Evolutionary conservation across 1,139 yeast genomes (phyloP).

Genomic region (Sugiyamaella grinbergsii): DNA sequence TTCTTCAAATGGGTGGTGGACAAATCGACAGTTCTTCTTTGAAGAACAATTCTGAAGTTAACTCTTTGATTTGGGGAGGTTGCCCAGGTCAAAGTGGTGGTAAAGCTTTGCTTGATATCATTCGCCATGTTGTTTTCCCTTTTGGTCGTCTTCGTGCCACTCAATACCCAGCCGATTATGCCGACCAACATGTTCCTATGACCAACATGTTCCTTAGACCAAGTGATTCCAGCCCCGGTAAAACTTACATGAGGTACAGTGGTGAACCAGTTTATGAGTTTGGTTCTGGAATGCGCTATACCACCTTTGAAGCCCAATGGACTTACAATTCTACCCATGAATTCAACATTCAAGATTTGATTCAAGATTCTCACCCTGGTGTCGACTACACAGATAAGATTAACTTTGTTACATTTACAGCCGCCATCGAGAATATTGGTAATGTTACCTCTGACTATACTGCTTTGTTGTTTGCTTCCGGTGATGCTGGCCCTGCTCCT

Average conservation of each 20-base stretch:
- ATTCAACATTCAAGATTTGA: conserved; percentile 16
- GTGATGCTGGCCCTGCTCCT: conserved; percentile 26
- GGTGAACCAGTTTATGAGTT: conserved; percentile 22
- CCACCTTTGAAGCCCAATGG: conserved; percentile 19
- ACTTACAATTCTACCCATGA: conserved; percentile 2
- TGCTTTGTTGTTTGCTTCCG: conserved; percentile 22
- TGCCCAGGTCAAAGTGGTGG: conserved; percentile 28
- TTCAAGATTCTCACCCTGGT: conserved; percentile 13
- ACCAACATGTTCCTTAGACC: conserved; percentile 26
- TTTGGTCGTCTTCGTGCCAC: conserved; percentile 24
- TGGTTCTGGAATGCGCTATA: conserved; percentile 26
- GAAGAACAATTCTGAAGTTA: conserved; percentile 19
- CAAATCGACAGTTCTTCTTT: conserved; percentile 25
- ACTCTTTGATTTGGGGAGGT: conserved; percentile 26
- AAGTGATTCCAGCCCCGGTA: conserved; percentile 23
- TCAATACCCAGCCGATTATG: conserved; percentile 26
- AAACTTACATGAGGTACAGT: conserved; percentile 26
- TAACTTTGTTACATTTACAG: conserved; percentile 19
- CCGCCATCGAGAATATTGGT: conserved; percentile 23
- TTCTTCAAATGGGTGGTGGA: conserved; percentile 28
- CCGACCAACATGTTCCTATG: conserved; percentile 24
- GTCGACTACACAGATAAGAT: conserved; percentile 19
- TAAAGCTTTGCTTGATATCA: conserved; percentile 23
- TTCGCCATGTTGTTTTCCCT: conserved; percentile 22
- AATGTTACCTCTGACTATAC: conserved; percentile 22